phyloP scores from a whole-genome alignment of 2,329 filamentous ascomycete species.

The Xylariales sp. region DNA sequence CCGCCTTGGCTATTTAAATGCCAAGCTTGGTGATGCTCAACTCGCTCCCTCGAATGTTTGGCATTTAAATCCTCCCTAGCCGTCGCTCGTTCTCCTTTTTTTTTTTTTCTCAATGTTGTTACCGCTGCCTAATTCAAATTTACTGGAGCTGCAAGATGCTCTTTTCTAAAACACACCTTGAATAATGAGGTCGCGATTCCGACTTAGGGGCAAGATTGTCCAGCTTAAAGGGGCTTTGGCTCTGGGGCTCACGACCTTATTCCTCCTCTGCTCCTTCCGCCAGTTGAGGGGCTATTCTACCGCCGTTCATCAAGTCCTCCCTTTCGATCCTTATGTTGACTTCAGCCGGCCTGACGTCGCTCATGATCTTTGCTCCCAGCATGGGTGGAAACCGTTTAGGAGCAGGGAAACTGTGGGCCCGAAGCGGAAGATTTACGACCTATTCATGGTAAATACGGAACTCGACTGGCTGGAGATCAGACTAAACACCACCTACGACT shows the following conservation, averaged over 20 bases:
- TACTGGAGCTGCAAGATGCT: too few relatives aligned
- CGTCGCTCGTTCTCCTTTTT: too few relatives aligned
- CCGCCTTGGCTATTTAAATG: too few relatives aligned
- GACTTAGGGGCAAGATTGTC: too few relatives aligned
- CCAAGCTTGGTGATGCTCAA: too few relatives aligned
- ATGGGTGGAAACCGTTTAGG: slow-evolving; percentile 33
- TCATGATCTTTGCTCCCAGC: slow-evolving; percentile 26
- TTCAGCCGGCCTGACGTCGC: slow-evolving; percentile 14
- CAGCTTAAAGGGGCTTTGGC: slow-evolving; percentile 11
- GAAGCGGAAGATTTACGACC: slow-evolving; percentile 54
- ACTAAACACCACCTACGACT: slow-evolving; percentile 50
- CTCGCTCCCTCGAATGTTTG: too few relatives aligned
- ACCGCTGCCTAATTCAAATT: too few relatives aligned
- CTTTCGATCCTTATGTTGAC: slow-evolving; percentile 17
- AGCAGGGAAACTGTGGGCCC: too few relatives aligned
- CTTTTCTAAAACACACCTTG: too few relatives aligned
- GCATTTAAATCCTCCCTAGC: too few relatives aligned
- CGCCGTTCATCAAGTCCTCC: slow-evolving; percentile 19
- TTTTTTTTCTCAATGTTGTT: too few relatives aligned
- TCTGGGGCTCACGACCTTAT: slow-evolving; percentile 10
- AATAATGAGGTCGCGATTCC: too few relatives aligned
- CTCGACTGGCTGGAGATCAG: slow-evolving; percentile 64
- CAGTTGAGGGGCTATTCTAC: slow-evolving; percentile 22
- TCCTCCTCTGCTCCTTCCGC: slow-evolving; percentile 23
- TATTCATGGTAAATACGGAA: slow-evolving; percentile 59